Base-by-base conservation (phyloP, 2,329 filamentous ascomycete genomes). In the Bisporella sp. region DNA sequence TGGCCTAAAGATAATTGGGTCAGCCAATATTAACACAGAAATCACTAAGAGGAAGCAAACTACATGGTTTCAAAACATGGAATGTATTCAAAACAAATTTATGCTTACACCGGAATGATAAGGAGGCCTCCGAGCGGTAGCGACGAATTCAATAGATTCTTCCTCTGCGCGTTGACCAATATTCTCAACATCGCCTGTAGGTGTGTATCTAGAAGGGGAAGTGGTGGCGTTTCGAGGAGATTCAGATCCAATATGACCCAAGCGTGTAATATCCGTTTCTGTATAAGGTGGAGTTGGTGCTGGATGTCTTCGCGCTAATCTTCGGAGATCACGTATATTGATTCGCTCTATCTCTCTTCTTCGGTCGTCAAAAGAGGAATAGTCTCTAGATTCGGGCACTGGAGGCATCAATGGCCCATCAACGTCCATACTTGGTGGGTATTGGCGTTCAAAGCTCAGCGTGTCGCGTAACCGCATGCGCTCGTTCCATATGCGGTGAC, bases 331-430 rank as follows among this genome's bases (percentile, higher is more conserved):
- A 35, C 51, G 51, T 40, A 56, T 51, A 42, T 54, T 51, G 33
- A 59, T 35, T 30, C 55, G 49, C 31, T 53, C 35, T 8, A 57
- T 51, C 31, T 57, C 57, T 39, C 56, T 57, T 35, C 58, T 52
- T 7, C 51, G 48, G 37, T 57, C 59, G 12, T 12, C 42, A 29
- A 31, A 9, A 52, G 12, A 53, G 54, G 6, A 11, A 45, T 57
- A 60, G 41, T 64, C 62, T 50, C 55, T 53, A 6, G 59, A 56
- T 37, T 64, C 62, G 4, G 62, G 60, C 12, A 59, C 61, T 39
- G 59, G 57, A 28, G 59, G 62, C 57, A 62, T 57, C 13, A 54
- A 54, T n/a, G 54, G 58, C 7, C 52, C 55, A 51, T 63, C 58
- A 28, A 50, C 44, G n/a, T 59, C 57, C 13, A 49, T 21, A 40